phyloP scores from a whole-genome alignment of 2,329 filamentous ascomycete species.

The Talaromyces verruculosus region DNA sequence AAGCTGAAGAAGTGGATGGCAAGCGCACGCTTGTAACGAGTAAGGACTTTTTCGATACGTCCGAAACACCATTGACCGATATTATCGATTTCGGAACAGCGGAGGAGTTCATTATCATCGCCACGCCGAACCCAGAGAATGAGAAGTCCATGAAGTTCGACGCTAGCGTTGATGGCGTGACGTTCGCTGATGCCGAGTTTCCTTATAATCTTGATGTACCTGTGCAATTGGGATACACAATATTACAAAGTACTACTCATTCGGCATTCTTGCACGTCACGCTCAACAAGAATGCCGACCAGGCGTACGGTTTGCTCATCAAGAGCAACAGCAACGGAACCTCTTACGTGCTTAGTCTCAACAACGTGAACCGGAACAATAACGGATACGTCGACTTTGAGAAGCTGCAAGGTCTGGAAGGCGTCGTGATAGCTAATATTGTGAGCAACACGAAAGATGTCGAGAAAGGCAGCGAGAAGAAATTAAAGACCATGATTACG shows the following conservation, averaged over 20 bases:
- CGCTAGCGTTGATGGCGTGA: conserved; percentile 78
- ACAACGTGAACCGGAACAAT: conserved; percentile 76
- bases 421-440: conserved; percentile 81
- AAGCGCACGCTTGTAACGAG: conserved; percentile 72
- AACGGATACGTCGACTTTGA: conserved; percentile 89
- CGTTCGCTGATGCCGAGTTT: conserved; percentile 81
- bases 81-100: conserved; percentile 89
- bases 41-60: conserved; percentile 67
- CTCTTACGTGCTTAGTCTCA: conserved; percentile 81
- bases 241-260: conserved; percentile 91
- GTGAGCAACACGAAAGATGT: conserved; percentile 71
- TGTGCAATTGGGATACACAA: conserved; percentile 81
- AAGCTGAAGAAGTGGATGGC: conserved; percentile 62
- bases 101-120: conserved; percentile 94
- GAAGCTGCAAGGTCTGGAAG: conserved; percentile 89
- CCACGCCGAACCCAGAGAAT: conserved; percentile 63
- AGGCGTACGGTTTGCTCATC: conserved; percentile 80
- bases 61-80: conserved; percentile 63
- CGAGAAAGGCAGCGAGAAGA: conserved; percentile 67
- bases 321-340: conserved; percentile 99
- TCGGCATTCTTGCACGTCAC: conserved; percentile 92
- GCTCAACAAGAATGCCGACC: conserved; percentile 64
- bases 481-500: conserved; percentile 84
- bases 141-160: conserved; percentile 71
- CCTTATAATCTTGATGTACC: conserved; percentile 78